phyloP scores from a whole-genome alignment of 192 early-diverging fungal species.

The Glomus cerebriforme region DNA sequence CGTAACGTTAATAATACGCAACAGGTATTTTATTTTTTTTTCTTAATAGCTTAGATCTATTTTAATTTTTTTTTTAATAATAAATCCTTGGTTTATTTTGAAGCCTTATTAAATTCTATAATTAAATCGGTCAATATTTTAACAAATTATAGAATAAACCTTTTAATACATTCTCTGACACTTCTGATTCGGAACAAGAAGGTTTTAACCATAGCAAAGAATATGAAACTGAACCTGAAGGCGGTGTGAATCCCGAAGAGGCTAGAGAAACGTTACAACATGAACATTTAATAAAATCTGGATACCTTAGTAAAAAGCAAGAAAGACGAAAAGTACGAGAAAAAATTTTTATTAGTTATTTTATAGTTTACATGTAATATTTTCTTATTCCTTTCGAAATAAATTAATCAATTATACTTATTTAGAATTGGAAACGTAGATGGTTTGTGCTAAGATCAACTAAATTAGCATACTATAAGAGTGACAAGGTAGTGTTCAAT shows the following conservation, averaged over 20 bases:
- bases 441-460: constrained; percentile 85
- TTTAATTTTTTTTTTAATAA: not conserved
- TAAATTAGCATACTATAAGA: constrained; percentile 83
- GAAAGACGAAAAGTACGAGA: constrained; percentile 55
- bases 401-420: not conserved
- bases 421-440: constrained; percentile 78
- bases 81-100: no score
- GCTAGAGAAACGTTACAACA: constrained; percentile 51
- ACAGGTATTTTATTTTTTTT: not conserved
- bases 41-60: not conserved
- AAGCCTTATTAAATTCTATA: no score
- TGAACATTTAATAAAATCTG: constrained; percentile 56
- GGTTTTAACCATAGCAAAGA: not conserved
- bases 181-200: constrained; percentile 32
- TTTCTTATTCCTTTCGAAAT: not conserved
- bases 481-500: constrained; percentile 60
- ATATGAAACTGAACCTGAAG: constrained; percentile 48
- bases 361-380: not conserved
- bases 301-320: constrained; percentile 61
- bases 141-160: not conserved
- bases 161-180: constrained; percentile 13
- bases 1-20: not conserved
- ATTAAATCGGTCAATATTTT: not conserved
- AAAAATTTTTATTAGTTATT: not conserved
- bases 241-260: constrained; percentile 46